Base-by-base conservation (phyloP, 2,329 filamentous ascomycete genomes). In the Xylariaceae sp. region DNA sequence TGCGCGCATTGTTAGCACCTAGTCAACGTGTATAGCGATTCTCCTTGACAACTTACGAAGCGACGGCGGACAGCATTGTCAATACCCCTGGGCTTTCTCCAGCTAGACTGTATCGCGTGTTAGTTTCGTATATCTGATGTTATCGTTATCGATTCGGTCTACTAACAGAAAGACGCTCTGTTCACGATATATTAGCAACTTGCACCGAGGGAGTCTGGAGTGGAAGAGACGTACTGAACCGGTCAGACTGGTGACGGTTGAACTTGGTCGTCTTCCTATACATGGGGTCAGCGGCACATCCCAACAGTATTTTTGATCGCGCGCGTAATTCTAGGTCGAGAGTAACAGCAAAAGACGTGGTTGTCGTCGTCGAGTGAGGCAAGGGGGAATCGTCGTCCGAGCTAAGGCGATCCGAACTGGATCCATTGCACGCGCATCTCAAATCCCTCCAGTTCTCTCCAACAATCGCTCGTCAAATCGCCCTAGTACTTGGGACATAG, bases 31-130 rank as follows among this genome's bases (percentile, higher is more conserved):
- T 44, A 34, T 4, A 13, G 53, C 4, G 30, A 44, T 2, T 18
- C 53, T 3, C 11, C 37, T 53, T 45, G 42, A 37, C 11, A 47
- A 63, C 62, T 59, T 63, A 64, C 62, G 86, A 99, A 99, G 72
- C 94, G 90, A 85, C 94, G 88, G 78, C 94, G 90, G 77, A 99
- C 93, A 75, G 90, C 84, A 85, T 92, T 96, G 83, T 99, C 94
- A 81, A 99, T 99, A 91, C 94, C 94, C 90, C 99, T 99, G 72
- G 94, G 94, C 87, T 97, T 99, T 82, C 94, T 89, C 94, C 94
- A 99, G 55, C 39, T 85, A 86, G 63, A 55, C 67, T 64, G 18
- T 10, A 47, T 23, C 11, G 30, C 15, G 17, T 3, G 8, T 64
- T 59, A 64, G 56, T 56, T 51, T 13, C 42, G 13, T 15, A n/a